A percentile compares a stretch with the other conserved stretches of the same genome.
These are phyloP conservation scores for Annulohypoxylon truncatum DNA, from an alignment of 2,329 filamentous ascomycete species.

Conservation along the genomic window DNA sequence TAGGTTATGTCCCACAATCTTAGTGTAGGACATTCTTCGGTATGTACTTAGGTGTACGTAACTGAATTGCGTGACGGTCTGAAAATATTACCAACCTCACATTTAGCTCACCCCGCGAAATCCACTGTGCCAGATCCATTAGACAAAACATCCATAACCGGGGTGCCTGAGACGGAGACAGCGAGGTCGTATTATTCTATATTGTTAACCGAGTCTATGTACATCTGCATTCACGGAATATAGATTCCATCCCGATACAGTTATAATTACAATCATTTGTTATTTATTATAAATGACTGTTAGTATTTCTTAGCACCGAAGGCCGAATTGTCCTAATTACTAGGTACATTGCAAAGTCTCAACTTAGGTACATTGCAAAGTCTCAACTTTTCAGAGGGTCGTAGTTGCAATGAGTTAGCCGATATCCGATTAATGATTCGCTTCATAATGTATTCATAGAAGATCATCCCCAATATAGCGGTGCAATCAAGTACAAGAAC, in stretches of 20 bases:
- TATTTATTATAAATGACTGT: not conserved
- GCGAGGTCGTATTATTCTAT: not conserved
- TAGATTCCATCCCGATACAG: not conserved
- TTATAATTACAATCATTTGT: not conserved
- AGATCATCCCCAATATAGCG: not conserved
- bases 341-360: too few relatives aligned
- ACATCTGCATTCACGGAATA: not conserved
- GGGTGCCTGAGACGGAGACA: constrained; percentile 23
- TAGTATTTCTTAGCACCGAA: too few relatives aligned
- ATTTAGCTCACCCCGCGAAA: constrained; percentile 26
- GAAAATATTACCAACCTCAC: constrained; percentile 30
- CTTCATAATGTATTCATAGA: not conserved
- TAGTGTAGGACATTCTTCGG: not conserved
- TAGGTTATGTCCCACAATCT: not conserved
- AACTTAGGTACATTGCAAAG: not conserved
- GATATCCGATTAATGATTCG: not conserved
- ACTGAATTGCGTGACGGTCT: constrained; percentile 32
- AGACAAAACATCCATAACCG: constrained; percentile 8
- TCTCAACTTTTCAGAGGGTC: not conserved
- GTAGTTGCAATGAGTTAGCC: not conserved
- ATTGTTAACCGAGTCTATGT: constrained; percentile 12
- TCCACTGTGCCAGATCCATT: constrained; percentile 25
- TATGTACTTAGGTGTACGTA: constrained; percentile 18
- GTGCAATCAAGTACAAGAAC: not conserved
- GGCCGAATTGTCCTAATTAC: too few relatives aligned